Evolutionary conservation across 176 grass and related monocot species (phyloP).

Genomic region (Eleusine coracana): DNA sequence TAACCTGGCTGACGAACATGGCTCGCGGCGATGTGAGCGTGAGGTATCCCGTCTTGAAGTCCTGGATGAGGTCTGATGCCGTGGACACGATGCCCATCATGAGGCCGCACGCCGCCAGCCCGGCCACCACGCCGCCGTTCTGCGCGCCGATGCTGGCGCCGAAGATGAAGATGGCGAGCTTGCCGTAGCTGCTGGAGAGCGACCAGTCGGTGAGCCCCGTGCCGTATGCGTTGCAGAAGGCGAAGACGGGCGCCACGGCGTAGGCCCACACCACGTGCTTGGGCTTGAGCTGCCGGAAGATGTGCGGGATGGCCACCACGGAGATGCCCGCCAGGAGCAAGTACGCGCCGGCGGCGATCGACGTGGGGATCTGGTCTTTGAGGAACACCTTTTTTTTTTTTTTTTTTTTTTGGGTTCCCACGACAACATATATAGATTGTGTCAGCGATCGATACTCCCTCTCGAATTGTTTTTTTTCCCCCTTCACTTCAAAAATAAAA

Average conservation of each 20-base stretch:
- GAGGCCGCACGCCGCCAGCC: constrained; percentile 56
- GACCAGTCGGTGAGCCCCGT: constrained; percentile 60
- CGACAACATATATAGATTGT: too few relatives aligned
- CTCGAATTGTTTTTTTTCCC: too few relatives aligned
- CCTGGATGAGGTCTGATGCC: constrained; percentile 68
- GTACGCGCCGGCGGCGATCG: constrained; percentile 36
- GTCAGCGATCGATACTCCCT: too few relatives aligned
- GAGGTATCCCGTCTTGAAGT: constrained; percentile 72
- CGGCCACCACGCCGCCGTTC: constrained; percentile 54
- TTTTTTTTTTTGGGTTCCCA: too few relatives aligned
- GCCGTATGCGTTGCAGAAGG: constrained; percentile 66
- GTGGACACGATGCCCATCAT: constrained; percentile 80
- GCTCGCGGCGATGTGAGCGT: constrained; percentile 57
- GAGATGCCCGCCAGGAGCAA: constrained; percentile 47
- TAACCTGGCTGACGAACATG: constrained; percentile 67
- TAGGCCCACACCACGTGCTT: constrained; percentile 67
- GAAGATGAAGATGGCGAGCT: constrained; percentile 90
- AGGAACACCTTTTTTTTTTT: constrained; percentile 39
- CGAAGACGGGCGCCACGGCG: constrained; percentile 52
- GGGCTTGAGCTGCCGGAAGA: constrained; percentile 59
- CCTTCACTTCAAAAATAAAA: too few relatives aligned
- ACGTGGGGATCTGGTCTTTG: constrained; percentile 67
- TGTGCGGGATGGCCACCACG: constrained; percentile 52
- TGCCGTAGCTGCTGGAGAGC: constrained; percentile 77
- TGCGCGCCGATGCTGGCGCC: constrained; percentile 56